Base-by-base conservation (phyloP, 73 alveolate genomes). In the Paraurostyla sp. region DNA sequence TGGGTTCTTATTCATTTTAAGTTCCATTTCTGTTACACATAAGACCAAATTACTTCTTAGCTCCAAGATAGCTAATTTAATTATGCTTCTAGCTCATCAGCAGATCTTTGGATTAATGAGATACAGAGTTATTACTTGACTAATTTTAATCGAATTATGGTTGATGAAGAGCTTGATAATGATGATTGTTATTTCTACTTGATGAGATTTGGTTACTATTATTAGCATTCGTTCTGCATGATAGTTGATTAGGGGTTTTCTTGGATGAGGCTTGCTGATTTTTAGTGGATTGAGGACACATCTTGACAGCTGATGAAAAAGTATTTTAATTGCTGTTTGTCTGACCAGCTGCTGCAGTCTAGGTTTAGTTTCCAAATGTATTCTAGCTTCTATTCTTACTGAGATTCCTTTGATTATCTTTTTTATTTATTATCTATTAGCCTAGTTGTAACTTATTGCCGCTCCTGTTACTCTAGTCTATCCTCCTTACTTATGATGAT, bases 321-420 rank as follows among this genome's bases (percentile, higher is more conserved):
- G 69, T 13, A 18, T 54, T 54, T 9, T 18, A n/a, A 54, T 54
- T n/a, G 15, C 23, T 60, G 7, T 3, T 7, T 13, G 22, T 32
- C 15, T 27, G 22, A 6, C 36, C 23, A 11, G 25, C 38, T 65
- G 59, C 82, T 7, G 9, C 1, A n/a, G n/a, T n/a, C n/a, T n/a
- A n/a, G n/a, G n/a, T n/a, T n/a, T n/a, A n/a, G n/a, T n/a, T n/a
- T n/a, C n/a, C n/a, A 2, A 65, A 18, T 38, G 30, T 35, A 22
- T 25, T 23, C 58, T 65, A 22, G 25, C 82, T 65, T 22, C 42
- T 65, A 33, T 33, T 65, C 41, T 65, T 65, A 40, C 82, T 65
- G 2, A 65, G 7, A 65, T 65, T 65, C 41, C 82, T 65, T 40
- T 32, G 58, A 6, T n/a, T 52, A 18, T 52, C 13, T 32, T 56